Evolutionary conservation across 768 basidiomycete genomes (phyloP), one percentile per base, ranked within the genome.

Genomic region (Tylopilus rubrobrunneus): DNA sequence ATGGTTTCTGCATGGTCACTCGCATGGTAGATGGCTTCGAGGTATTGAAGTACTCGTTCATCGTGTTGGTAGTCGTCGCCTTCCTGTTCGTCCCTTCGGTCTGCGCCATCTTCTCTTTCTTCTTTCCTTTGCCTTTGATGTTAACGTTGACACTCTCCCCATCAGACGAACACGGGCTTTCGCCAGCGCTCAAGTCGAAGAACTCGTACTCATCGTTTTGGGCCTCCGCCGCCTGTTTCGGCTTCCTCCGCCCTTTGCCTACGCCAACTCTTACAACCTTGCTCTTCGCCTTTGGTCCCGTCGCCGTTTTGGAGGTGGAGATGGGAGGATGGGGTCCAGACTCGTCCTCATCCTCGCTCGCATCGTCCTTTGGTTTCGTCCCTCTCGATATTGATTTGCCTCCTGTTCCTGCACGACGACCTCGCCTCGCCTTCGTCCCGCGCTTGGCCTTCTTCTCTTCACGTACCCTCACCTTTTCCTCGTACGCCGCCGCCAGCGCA

Each of bases 401-500:
- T 0, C 36, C 48, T 5, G 52, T 44, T 28, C 52, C 51, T 14
- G 17, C 33, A 40, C 45, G 39, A 11, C 40, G 54, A 14, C 58
- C 56, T 37, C 51, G 53, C 15, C 37, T 39, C 8, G 50, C 58
- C 50, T 58, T 74, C 21, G 58, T 58, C 47, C 59, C 59, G 4
- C 52, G 56, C 39, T 63, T 63, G 34, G 52, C 59, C 61, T 79
- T 86, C 55, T 67, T 66, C 51, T 59, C 70, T 71, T 17, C 73
- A 64, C 63, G 84, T 80, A 67, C 83, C 37, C 68, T 72, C 37
- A 67, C 66, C 59, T 84, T 89, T 11, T 74, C 77, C 53, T 89
- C 82, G 57, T 78, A 93, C 17, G 77, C 77, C 41, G 78, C 70
- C 5, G 86, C 85, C 23, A 95, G 64, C 4, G 71, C 69, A 9